A percentile compares a stretch with the other conserved stretches of the same genome.
These are phyloP conservation scores for Lithocarpus polystachyus DNA, from an alignment of 306 rosid species.

Conservation along the genomic window DNA sequence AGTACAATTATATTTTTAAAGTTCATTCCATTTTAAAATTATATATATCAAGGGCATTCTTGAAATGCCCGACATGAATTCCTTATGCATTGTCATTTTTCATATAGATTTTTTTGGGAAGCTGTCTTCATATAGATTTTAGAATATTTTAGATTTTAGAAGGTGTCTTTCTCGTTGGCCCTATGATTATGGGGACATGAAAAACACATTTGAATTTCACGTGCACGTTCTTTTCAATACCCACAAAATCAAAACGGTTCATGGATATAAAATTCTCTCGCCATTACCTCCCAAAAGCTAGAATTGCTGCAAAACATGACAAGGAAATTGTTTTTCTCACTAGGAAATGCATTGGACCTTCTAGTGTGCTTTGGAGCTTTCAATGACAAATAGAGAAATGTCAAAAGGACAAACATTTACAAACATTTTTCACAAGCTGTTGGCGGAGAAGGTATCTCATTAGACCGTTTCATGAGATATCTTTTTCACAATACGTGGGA, in stretches of 20 bases:
- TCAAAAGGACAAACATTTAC: too few relatives aligned
- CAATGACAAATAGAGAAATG: not conserved
- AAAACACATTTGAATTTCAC: not conserved
- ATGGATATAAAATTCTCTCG: not conserved
- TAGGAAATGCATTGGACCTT: too few relatives aligned
- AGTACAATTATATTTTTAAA: too few relatives aligned
- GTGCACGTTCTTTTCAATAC: too few relatives aligned
- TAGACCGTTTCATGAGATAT: too few relatives aligned
- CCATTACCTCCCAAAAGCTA: not conserved
- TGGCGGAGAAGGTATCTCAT: too few relatives aligned
- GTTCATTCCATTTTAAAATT: too few relatives aligned
- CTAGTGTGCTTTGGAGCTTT: not conserved
- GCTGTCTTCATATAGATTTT: too few relatives aligned
- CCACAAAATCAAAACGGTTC: not conserved
- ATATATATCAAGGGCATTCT: not conserved
- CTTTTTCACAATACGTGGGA: too few relatives aligned
- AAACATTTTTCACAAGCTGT: too few relatives aligned
- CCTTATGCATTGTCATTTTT: not conserved
- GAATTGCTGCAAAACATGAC: not conserved
- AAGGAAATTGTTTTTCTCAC: not conserved
- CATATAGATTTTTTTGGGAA: too few relatives aligned
- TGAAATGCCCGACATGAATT: not conserved
- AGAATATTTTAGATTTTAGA: too few relatives aligned
- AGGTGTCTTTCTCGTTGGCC: not conserved
- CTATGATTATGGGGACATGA: not conserved